Evolutionary conservation across 495 filamentous ascomycete species (phyloP), one percentile per base, ranked within the genome.

Genomic region (Penicillium daleae): DNA sequence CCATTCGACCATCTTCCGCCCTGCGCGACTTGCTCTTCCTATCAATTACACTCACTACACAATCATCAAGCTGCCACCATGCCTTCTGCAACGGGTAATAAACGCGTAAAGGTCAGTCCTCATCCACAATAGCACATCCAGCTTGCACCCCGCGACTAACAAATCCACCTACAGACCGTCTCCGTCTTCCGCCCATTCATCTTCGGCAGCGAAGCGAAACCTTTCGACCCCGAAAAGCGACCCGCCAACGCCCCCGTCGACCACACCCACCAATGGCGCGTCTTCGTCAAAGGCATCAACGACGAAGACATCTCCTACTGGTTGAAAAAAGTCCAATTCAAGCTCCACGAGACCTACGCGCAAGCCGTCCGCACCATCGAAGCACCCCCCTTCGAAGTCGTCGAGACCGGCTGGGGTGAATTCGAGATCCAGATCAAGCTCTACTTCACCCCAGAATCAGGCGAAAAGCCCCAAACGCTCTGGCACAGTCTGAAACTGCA

Each of bases 251-350:
- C 81, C 19, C 82, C 84, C 39, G 64, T 79, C 7, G 92, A 97
- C 76, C 95, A 99, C 80, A 98, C 94, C 31, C 96, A 97, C 77
- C 88, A 89, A 68, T 99, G 94, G 94, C 89, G 89, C 64, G 90
- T 99, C 42, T 97, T 91, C 73, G 91, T 99, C 56, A 90, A 89
- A 60, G 91, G 91, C 60, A 78, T 96, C 65, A 88, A 93, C 72
- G 90, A 88, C 72, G 86, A 89, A 66, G 91, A 96, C 78, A 89
- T 97, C 69, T 92, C 91, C 55, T 93, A 95, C 79, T 99, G 95
- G 91, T 84, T 98, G 65, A 92, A 93, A 59, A 95, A 97, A 70
- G 95, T 97, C 5, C 92, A 96, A 73, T 98, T 99, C 83, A 97
- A 97, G 73, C 85, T 99, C 4, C 92, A 97, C 82, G 93, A 97